These are phyloP conservation scores for Fusarium bulbicola DNA, from an alignment of 2,329 filamentous ascomycete genomes.

Conservation along the genomic window DNA sequence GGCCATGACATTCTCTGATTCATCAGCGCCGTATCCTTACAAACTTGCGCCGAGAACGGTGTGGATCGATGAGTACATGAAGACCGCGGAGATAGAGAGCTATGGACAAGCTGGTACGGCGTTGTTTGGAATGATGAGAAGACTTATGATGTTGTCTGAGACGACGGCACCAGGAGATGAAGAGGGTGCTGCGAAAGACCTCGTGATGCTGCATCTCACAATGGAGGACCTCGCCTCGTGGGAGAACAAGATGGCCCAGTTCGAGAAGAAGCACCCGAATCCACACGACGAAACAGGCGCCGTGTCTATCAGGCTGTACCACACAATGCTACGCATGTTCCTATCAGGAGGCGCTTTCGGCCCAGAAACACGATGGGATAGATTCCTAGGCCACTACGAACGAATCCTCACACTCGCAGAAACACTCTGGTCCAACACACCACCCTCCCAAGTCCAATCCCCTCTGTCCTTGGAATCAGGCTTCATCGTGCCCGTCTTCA, in stretches of 20 bases:
- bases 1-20: conserved; percentile 48
- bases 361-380: conserved; percentile 45
- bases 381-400: conserved; percentile 42
- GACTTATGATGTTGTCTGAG: conserved; percentile 36
- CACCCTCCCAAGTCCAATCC: conserved; percentile 20
- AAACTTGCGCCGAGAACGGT: conserved; percentile 14
- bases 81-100: conserved; percentile 12
- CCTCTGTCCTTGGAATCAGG: conserved; percentile 47
- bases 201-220: neutral
- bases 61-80: conserved; percentile 24
- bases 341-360: conserved; percentile 33
- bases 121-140: conserved; percentile 31
- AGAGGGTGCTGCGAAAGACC: neutral
- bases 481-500: conserved; percentile 44
- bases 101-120: conserved; percentile 38
- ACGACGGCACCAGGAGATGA: neutral
- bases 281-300: conserved; percentile 23
- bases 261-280: conserved; percentile 22
- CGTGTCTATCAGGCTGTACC: conserved; percentile 43
- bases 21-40: conserved; percentile 44
- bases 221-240: conserved; percentile 28
- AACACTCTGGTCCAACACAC: conserved; percentile 24
- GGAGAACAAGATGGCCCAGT: conserved; percentile 38
- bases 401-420: conserved; percentile 37
- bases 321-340: conserved; percentile 36